phyloP scores from a whole-genome alignment of 805 yeast genomes.

The Schwanniomyces pseudopolymorphus region DNA sequence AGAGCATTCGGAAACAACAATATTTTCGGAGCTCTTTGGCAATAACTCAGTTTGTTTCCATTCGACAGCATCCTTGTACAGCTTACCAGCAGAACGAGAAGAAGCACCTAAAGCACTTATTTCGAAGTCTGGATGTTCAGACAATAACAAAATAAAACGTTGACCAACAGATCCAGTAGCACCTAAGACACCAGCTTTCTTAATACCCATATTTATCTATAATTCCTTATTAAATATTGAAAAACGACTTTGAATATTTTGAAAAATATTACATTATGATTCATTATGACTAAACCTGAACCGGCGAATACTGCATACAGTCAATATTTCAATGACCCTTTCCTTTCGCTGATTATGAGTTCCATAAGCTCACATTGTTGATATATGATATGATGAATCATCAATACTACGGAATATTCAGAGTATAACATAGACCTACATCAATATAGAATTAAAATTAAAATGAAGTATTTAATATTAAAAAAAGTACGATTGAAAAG shows the following conservation, averaged over 20 bases:
- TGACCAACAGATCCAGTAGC: slow-evolving; percentile 99
- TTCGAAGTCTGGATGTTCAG: slow-evolving; percentile 88
- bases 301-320: slow-evolving; percentile 1
- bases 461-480: no score
- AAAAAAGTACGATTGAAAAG: no score
- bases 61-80: slow-evolving; percentile 77
- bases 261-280: not conserved
- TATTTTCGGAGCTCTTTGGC: slow-evolving; percentile 63
- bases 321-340: no score
- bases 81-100: slow-evolving; percentile 87
- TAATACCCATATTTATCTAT: slow-evolving; percentile 22
- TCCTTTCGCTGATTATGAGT: no score
- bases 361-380: no score
- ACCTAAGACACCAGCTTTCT: slow-evolving; percentile 86
- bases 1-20: slow-evolving; percentile 76
- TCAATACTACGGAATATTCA: no score
- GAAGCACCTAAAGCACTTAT: slow-evolving; percentile 88
- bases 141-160: slow-evolving; percentile 80
- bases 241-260: not conserved
- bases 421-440: no score
- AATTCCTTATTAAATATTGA: no score
- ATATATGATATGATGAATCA: no score
- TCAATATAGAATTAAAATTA: no score
- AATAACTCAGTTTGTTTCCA: slow-evolving; percentile 92
- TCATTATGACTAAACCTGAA: not conserved